Conservation (phyloP, 2,329 filamentous ascomycete genomes). For the Pseudopithomyces maydicus region DNA sequence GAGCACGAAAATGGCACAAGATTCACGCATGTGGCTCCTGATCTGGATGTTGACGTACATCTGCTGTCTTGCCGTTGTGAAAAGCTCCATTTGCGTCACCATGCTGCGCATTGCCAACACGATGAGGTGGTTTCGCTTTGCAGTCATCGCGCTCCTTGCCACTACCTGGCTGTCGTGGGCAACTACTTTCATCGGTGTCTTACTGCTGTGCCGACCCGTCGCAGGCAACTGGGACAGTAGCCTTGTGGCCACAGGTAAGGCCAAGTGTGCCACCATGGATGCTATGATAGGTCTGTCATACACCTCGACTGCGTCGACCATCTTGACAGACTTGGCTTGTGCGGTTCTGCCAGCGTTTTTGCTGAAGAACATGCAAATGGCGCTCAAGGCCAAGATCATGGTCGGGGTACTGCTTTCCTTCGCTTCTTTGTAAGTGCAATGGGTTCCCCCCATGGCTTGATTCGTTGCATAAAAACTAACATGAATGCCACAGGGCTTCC, state of each 20-base stretch:
- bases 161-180: neutral
- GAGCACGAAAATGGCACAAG: neutral
- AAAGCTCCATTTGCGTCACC: neutral
- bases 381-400: neutral
- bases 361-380: neutral
- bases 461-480: neutral
- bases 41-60: slow-evolving; percentile 2
- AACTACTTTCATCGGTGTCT: neutral
- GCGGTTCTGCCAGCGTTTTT: neutral
- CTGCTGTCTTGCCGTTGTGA: neutral
- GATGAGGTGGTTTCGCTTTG: neutral
- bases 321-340: neutral
- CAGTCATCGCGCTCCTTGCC: neutral
- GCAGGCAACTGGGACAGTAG: neutral
- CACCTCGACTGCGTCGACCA: neutral
- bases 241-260: neutral
- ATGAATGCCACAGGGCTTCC: neutral
- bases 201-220: neutral
- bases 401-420: neutral
- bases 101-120: slow-evolving; percentile 1
- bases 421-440: neutral
- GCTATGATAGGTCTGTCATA: neutral
- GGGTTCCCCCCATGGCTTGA: neutral
- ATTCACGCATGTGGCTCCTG: neutral
- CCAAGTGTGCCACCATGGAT: neutral